Evolutionary conservation across 2,329 filamentous ascomycete species (phyloP), one percentile per base, ranked within the genome.

Genomic region (Penicillium nordicum): DNA sequence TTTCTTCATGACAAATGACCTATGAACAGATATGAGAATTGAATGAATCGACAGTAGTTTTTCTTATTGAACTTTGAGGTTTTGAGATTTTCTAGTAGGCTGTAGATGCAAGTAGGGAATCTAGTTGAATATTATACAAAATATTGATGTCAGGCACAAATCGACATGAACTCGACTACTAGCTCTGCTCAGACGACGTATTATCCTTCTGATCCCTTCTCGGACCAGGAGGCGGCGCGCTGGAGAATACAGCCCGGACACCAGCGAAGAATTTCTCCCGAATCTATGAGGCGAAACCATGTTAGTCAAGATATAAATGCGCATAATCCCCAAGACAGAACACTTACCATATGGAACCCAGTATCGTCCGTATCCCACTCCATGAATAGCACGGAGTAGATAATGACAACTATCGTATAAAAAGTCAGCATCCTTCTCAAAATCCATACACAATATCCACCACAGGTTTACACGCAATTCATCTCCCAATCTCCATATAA

Each of bases 351-450:
- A 48, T 75, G 69, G 58, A 78, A 75, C 2, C 73, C 74, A 61
- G 72, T 76, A 43, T 67, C 68, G 51, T 66, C 67, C n/a, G 70
- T 68, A 63, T 73, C 74, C 75, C 76, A 78, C 59, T 76, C 72
- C 73, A 78, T 76, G 50, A 76, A 77, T 1, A 79, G 64, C 29
- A 78, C 63, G 14, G 73, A 71, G 57, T 79, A 79, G 46, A 76
- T 52, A 43, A 76, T 42, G 27, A 78, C 70, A 61, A 74, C 77
- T 79, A 42, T 42, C 21, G 10, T 29, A 46, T n/a, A 49, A 51
- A 34, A 41, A 9, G 46, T 67, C 29, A 67, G 62, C 52, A 44
- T 34, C 11, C 32, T 38, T 52, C 45, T 47, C 42, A 23, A 29
- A 50, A 23, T 30, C n/a, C 27, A 16, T 30, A 3, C 21, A 27